phyloP scores from a whole-genome alignment of 306 rosid genomes.

The Luffa aegyptiaca region DNA sequence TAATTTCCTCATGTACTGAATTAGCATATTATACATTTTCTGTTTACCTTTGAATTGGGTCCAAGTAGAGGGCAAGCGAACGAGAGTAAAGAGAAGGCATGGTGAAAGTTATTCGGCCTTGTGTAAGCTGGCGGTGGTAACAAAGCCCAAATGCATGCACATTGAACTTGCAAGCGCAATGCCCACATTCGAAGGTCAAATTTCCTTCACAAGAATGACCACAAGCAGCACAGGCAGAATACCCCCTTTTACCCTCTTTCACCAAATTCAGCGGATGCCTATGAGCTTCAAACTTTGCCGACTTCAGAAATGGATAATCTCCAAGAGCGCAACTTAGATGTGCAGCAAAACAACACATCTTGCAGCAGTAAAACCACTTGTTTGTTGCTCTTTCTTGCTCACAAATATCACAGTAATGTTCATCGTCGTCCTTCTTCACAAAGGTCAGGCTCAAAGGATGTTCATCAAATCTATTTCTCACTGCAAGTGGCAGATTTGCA shows the following conservation, averaged over 20 bases:
- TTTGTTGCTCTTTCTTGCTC: neutral
- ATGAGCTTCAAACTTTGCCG: neutral
- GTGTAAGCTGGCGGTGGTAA: neutral
- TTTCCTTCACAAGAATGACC: neutral
- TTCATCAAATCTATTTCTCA: neutral
- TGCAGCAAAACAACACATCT: neutral
- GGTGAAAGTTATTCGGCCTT: neutral
- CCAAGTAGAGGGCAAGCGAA: neutral
- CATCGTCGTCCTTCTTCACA: neutral
- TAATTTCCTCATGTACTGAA: no score
- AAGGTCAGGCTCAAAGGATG: neutral
- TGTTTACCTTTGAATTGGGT: neutral
- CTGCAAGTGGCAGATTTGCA: neutral
- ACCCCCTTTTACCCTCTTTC: no score
- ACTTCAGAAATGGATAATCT: neutral
- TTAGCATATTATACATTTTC: no score
- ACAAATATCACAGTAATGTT: neutral
- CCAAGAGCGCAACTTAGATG: neutral
- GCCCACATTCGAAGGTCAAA: neutral
- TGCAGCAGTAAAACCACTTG: neutral
- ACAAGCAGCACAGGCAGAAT: neutral
- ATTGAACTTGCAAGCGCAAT: neutral
- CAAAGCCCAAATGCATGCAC: neutral
- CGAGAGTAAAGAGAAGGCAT: neutral
- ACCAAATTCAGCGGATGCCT: neutral